A percentile compares a stretch with the other conserved stretches of the same genome.
Evolutionary conservation across 2,329 filamentous ascomycete genomes (phyloP).

Genomic region (Sporothrix humicola): DNA sequence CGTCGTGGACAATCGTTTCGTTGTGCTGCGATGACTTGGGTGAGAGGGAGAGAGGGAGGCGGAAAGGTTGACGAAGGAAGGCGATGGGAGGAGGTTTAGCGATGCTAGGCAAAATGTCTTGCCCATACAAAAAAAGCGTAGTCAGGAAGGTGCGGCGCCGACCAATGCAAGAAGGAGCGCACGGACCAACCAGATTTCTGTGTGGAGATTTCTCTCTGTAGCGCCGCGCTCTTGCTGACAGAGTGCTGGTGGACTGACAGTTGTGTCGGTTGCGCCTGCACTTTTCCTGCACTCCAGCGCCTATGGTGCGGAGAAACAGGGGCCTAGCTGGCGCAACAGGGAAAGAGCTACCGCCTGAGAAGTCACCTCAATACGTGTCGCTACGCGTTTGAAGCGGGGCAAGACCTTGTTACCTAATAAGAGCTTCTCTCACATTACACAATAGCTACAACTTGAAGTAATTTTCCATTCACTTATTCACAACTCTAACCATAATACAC

Average conservation of each 20-base stretch:
- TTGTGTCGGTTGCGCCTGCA: conserved; percentile 12
- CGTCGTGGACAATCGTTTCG: not conserved
- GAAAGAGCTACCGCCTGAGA: conserved; percentile 12
- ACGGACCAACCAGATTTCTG: conserved; percentile 28
- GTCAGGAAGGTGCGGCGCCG: conserved; percentile 2
- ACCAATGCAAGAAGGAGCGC: conserved; percentile 24
- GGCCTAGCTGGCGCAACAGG: conserved; percentile 17
- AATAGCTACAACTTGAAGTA: not conserved
- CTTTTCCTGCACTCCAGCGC: not conserved
- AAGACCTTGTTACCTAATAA: not conserved
- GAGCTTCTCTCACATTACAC: not conserved
- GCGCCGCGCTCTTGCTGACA: not conserved
- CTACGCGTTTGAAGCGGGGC: conserved; percentile 19
- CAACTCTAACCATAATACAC: not conserved
- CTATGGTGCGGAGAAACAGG: conserved; percentile 20
- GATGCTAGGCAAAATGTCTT: conserved; percentile 9
- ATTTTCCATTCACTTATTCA: not conserved
- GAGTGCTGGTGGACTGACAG: not conserved
- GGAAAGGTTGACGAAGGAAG: not conserved
- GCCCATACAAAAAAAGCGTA: conserved; percentile 25
- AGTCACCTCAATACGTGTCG: not conserved
- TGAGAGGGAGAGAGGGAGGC: not conserved
- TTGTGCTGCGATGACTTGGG: not conserved
- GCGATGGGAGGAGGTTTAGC: conserved; percentile 14
- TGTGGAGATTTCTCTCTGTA: not conserved